These are phyloP conservation scores for Kernera saxatilis DNA, from an alignment of 345 rosid genomes.

Conservation along the genomic window DNA sequence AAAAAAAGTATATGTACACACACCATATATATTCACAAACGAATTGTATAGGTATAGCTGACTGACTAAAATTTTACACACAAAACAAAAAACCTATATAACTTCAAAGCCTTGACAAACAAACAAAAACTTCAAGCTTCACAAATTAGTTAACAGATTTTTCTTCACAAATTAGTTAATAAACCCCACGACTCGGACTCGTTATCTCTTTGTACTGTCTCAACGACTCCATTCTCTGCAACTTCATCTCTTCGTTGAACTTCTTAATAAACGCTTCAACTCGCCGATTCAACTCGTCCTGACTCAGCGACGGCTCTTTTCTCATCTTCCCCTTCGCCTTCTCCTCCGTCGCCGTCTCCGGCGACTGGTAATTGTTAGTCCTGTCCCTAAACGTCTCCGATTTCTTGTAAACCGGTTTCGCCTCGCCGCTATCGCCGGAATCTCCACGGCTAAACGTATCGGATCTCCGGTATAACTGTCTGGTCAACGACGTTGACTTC, in stretches of 20 bases:
- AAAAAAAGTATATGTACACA: no score
- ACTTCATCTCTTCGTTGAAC: slow-evolving; percentile 80
- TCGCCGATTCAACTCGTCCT: slow-evolving; percentile 83
- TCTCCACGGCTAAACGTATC: slow-evolving; percentile 33
- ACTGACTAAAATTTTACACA: no score
- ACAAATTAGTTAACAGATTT: no score
- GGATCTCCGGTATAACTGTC: slow-evolving; percentile 55
- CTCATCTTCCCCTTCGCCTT: slow-evolving; percentile 23
- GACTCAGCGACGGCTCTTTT: slow-evolving; percentile 62
- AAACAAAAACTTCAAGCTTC: no score
- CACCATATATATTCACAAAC: no score
- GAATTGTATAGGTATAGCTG: no score
- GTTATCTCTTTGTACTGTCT: slow-evolving; percentile 57
- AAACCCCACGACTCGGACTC: slow-evolving; percentile 32
- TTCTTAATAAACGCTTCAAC: slow-evolving; percentile 81
- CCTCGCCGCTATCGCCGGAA: slow-evolving; percentile 7
- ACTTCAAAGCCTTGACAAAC: no score
- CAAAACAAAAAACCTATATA: no score
- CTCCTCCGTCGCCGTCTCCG: slow-evolving; percentile 16
- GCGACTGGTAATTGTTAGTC: slow-evolving; percentile 39
- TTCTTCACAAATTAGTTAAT: no score
- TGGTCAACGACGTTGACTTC: slow-evolving; percentile 53
- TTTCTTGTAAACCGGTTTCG: slow-evolving; percentile 34
- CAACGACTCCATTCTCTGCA: slow-evolving; percentile 69
- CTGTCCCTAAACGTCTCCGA: slow-evolving; percentile 70